Evolutionary conservation across 352 stramenopile species (phyloP).

Genomic region (Nannochloropsis limnetica): DNA sequence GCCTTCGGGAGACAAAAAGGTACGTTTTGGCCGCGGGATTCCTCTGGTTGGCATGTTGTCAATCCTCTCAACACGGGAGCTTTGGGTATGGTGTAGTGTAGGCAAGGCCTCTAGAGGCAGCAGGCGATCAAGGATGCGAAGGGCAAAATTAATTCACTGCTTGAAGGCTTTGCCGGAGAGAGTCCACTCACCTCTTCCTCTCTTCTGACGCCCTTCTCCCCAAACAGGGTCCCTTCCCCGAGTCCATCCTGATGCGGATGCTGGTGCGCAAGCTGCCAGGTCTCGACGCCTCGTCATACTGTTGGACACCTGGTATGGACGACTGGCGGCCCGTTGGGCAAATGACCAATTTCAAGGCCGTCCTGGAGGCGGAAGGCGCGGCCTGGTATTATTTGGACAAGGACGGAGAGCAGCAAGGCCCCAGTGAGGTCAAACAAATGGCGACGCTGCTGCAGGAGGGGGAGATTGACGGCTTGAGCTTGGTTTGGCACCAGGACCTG

Average conservation of each 20-base stretch:
- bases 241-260: slow-evolving; percentile 15
- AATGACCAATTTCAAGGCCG: slow-evolving; percentile 29
- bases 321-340: slow-evolving; percentile 16
- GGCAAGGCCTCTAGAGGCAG: neutral
- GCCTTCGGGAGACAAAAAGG: slow-evolving; percentile 11
- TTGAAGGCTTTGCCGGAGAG: neutral
- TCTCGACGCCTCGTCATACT: neutral
- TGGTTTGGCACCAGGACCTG: slow-evolving; percentile 22
- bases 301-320: slow-evolving; percentile 21
- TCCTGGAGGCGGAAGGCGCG: neutral
- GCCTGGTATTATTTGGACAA: slow-evolving; percentile 34
- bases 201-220: neutral
- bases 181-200: neutral
- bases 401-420: slow-evolving; percentile 12
- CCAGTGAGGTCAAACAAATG: neutral
- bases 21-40: neutral
- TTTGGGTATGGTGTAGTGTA: neutral
- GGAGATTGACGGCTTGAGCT: slow-evolving; percentile 9
- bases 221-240: slow-evolving; percentile 1
- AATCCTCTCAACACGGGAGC: too few relatives aligned
- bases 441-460: neutral
- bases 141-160: neutral
- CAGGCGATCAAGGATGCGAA: neutral
- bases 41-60: neutral
- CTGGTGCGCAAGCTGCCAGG: neutral